Evolutionary conservation across 164 flowering plant genomes (phyloP), one percentile per base, ranked within the genome.

Genomic region (Cinnamomum chago): DNA sequence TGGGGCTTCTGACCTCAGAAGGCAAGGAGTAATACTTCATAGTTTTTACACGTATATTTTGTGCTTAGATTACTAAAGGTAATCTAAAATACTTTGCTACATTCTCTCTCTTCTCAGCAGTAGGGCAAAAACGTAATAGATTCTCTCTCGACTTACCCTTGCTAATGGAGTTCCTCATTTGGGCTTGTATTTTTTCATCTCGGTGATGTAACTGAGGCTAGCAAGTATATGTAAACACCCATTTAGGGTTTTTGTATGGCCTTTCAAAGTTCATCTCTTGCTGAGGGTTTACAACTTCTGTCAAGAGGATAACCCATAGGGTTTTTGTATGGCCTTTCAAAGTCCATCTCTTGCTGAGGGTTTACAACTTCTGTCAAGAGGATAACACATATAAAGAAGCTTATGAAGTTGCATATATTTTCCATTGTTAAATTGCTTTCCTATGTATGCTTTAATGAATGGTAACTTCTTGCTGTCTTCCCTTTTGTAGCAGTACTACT

Each of bases 1-100:
- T 90, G 92, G 90, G 80, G 18, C 84, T 83, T 76, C 87, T 90
- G 14, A 18, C 84, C 47, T 84, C 91, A 5, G 78, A 79, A n/a
- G 55, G 62, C 50, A 60, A 24, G 52, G 73, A 35, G 23, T 71
- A 58, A 58, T 15, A 58, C 3, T 27, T 6, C 47, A 40, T 40
- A 40, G 47, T 40, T 22, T 17, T 3, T 27, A 13, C 25, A 18
- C 2, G 24, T 67, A 30, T 33, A 30, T 67, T 28, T 33, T 33
- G n/a, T 67, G 70, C 23, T 65, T 65, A 12, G 35, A 65, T 65
- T 13, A 23, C 67, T 27, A 24, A 13, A 65, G 33, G 50, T 33
- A 67, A 33, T 67, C 47, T 28, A 67, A 28, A 27, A 28, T 28
- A 27, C 50, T 67, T 2, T 30, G 30, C 10, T 67, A 40, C 47